A percentile compares a stretch with the other conserved stretches of the same genome.
phyloP scores from a whole-genome alignment of 2,329 filamentous ascomycete species.

The Byssoonygena ceratinophila region DNA sequence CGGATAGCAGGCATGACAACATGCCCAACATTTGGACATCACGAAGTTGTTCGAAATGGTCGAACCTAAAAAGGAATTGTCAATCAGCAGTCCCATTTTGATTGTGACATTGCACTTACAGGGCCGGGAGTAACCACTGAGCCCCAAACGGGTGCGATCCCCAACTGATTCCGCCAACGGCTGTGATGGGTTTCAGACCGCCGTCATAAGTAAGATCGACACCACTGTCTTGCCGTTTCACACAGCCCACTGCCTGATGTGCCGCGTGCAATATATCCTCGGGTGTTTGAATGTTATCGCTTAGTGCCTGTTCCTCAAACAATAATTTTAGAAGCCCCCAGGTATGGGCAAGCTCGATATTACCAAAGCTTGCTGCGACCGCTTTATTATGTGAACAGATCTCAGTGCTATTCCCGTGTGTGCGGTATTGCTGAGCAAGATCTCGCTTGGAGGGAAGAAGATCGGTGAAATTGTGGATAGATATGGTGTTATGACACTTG shows the following conservation, averaged over 20 bases:
- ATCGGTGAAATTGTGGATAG: constrained; percentile 58
- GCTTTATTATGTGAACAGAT: constrained; percentile 75
- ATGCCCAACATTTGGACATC: constrained; percentile 58
- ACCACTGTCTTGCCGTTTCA: constrained; percentile 28
- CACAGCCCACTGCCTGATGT: constrained; percentile 46
- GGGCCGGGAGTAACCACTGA: constrained; percentile 46
- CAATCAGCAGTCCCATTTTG: not conserved
- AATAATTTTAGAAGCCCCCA: constrained; percentile 76
- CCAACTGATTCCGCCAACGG: constrained; percentile 39
- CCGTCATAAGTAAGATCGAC: constrained; percentile 26
- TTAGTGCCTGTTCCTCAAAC: constrained; percentile 61
- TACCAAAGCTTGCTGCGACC: constrained; percentile 61
- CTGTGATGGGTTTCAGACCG: not conserved
- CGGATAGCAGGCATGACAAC: constrained; percentile 50
- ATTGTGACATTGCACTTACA: constrained; percentile 23
- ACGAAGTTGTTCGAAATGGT: constrained; percentile 50
- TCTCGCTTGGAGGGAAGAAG: constrained; percentile 67
- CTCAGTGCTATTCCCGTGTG: constrained; percentile 71
- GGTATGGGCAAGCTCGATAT: constrained; percentile 62
- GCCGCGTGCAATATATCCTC: constrained; percentile 61
- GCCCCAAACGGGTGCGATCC: constrained; percentile 47
- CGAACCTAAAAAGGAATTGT: constrained; percentile 35
- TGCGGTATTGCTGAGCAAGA: constrained; percentile 67
- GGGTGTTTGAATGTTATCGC: constrained; percentile 45
- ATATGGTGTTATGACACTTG: constrained; percentile 57